Conservation (phyloP, 768 basidiomycete species). For the Crassisporium funariophilum region DNA sequence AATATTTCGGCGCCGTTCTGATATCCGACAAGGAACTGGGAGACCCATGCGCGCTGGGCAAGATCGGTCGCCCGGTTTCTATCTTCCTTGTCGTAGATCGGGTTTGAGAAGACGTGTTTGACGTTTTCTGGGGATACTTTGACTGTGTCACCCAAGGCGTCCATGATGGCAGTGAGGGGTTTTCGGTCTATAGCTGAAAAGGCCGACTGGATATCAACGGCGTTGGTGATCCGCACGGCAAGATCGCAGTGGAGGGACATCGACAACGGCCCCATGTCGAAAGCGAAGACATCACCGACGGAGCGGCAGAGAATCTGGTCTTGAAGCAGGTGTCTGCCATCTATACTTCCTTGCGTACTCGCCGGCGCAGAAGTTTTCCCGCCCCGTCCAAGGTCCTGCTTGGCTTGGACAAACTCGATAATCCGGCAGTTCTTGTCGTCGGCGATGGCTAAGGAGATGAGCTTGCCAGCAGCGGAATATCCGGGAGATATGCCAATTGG, state of each 20-base stretch:
- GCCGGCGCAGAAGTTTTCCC: slow-evolving; percentile 16
- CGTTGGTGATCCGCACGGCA: slow-evolving; percentile 45
- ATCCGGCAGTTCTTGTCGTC: slow-evolving; percentile 38
- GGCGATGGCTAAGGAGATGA: slow-evolving; percentile 50
- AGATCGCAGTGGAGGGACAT: slow-evolving; percentile 49
- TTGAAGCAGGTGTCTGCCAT: slow-evolving; percentile 35
- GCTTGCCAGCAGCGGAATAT: slow-evolving; percentile 41
- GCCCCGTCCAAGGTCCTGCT: slow-evolving; percentile 12
- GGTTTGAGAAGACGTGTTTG: slow-evolving; percentile 35
- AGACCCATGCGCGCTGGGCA: slow-evolving; percentile 50
- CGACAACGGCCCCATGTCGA: slow-evolving; percentile 53
- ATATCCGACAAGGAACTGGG: slow-evolving; percentile 45
- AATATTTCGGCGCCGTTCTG: slow-evolving; percentile 45
- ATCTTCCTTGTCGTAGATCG: slow-evolving; percentile 34
- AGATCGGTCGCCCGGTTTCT: slow-evolving; percentile 36
- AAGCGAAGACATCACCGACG: slow-evolving; percentile 49
- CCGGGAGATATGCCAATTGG: slow-evolving; percentile 56
- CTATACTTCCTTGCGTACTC: slow-evolving; percentile 7
- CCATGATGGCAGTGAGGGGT: slow-evolving; percentile 44
- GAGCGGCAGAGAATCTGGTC: slow-evolving; percentile 47
- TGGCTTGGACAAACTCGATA: slow-evolving; percentile 32
- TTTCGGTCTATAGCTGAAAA: slow-evolving; percentile 41
- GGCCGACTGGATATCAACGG: slow-evolving; percentile 60
- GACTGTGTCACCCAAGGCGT: slow-evolving; percentile 39
- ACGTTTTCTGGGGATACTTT: slow-evolving; percentile 41